Percentiles rank a stretch among this genome's conserved stretches.
Conservation (phyloP, 2,329 filamentous ascomycete genomes). For the Emergomyces pasteurianus region DNA sequence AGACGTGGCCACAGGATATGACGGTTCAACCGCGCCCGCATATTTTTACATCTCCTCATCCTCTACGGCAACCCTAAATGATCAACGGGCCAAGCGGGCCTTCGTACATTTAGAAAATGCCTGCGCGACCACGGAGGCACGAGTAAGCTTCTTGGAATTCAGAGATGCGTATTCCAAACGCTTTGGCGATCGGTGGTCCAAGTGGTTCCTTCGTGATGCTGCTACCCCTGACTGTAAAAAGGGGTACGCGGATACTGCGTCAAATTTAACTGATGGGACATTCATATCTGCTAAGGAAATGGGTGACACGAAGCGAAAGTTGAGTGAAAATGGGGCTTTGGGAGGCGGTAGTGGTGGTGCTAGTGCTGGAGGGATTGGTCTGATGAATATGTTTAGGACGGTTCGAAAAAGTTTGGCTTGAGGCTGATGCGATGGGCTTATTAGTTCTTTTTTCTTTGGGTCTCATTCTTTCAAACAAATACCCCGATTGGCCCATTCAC, state of each 20-base stretch:
- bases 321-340: neutral
- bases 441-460: neutral
- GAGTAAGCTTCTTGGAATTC: conserved; percentile 22
- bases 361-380: conserved; percentile 2
- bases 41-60: conserved; percentile 10
- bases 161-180: conserved; percentile 15
- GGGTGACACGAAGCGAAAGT: neutral
- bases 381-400: conserved; percentile 8
- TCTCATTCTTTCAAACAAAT: neutral
- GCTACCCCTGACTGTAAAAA: neutral
- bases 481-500: neutral
- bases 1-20: conserved; percentile 17
- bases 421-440: neutral
- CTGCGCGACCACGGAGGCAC: conserved; percentile 25
- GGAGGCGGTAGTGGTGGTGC: conserved; percentile 1
- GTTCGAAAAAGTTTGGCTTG: conserved; percentile 8
- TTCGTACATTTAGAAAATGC: conserved; percentile 24
- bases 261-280: neutral
- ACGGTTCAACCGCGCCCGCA: conserved; percentile 4
- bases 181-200: conserved; percentile 14
- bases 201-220: conserved; percentile 5
- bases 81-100: conserved; percentile 19
- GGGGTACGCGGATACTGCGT: neutral
- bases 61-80: conserved; percentile 13
- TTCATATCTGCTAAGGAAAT: neutral